Evolutionary conservation across 1,284 basidiomycete genomes (phyloP).

Genomic region (Microstroma glucosiphilum): DNA sequence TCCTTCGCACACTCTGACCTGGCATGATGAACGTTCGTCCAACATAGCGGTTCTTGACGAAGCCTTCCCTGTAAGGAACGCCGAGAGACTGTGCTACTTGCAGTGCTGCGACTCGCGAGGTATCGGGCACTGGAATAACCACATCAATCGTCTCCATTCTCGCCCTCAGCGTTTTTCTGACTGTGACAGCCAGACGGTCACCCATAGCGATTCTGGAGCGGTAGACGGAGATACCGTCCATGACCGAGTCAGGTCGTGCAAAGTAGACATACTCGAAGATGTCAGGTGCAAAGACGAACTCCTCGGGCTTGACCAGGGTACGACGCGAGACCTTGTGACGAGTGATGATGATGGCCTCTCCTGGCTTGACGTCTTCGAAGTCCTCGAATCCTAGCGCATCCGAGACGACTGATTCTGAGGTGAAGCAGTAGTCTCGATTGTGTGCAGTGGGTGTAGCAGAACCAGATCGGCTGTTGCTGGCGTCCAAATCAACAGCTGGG

Average conservation of each 20-base stretch:
- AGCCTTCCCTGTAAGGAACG: conserved; percentile 94
- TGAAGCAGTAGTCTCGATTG: conserved; percentile 73
- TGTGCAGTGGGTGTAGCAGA: conserved; percentile 18
- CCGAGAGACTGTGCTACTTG: conserved; percentile 85
- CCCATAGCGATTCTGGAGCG: conserved; percentile 99
- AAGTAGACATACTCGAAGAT: conserved; percentile 99
- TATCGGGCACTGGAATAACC: conserved; percentile 97
- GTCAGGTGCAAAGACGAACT: conserved; percentile 62
- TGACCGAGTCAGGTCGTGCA: conserved; percentile 91
- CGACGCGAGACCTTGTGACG: conserved; percentile 39
- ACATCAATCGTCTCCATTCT: conserved; percentile 58
- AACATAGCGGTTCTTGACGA: conserved; percentile 98
- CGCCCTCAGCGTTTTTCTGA: conserved; percentile 66
- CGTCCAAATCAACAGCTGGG: neutral
- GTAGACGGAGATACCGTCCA: conserved; percentile 96
- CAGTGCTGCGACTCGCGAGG: conserved; percentile 87
- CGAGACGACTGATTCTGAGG: conserved; percentile 92
- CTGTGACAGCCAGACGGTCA: conserved; percentile 84
- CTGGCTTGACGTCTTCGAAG: conserved; percentile 90
- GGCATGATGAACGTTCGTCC: conserved; percentile 99
- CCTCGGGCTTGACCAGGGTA: conserved; percentile 26
- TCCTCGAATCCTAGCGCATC: conserved; percentile 84
- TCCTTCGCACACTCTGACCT: conserved; percentile 72
- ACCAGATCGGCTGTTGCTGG: neutral
- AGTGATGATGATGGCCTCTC: conserved; percentile 92